Base-by-base conservation (phyloP, 768 basidiomycete genomes). In the Boletellus sp. region DNA sequence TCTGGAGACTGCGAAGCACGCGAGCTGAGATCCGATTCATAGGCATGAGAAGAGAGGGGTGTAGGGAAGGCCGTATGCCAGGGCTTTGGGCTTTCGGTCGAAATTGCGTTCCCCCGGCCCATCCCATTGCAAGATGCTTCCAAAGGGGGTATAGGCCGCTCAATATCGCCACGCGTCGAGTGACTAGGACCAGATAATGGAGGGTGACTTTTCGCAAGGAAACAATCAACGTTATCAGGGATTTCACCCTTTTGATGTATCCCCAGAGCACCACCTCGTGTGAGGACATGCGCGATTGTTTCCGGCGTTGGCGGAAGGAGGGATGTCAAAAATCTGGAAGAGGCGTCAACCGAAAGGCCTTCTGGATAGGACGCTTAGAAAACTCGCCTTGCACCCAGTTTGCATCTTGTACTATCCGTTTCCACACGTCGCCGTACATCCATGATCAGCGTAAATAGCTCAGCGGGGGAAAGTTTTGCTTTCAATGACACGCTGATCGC, bases 391-490 rank as follows among this genome's bases (percentile, higher is more conserved):
- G 50, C 40, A 26, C 53, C 41, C n/a, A 50, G 22, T 32, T 56
- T 53, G 13, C 33, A 53, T 19, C 42, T 53, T 9, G 77, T 83
- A 37, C 77, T 74, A 57, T 86, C 84, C 55, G 78, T 78, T 61
- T 95, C 93, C 8, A 95, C 83, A 8, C 84, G 73, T 47, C 83
- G 72, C 19, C 94, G 78, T 15, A 94, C 84, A 51, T 93, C 87
- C 48, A 74, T 72, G 13, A 95, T 67, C 0, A 90, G 74, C 9
- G 78, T 68, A 56, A 83, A 80, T 13, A 94, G 69, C 57, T 94
- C 93, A 23, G 77, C 74, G 0, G 78, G 66, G 1, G 81, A 76
- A n/a, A 94, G 71, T 57, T 85, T 85, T 3, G 77, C 74, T 67
- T 94, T 94, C 15, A 95, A 69, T 0, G 89, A 87, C n/a, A 95